Percentiles rank a stretch among this genome's conserved stretches.
These are phyloP conservation scores for Starmerella lactis-condensi DNA, from an alignment of 805 yeast genomes.

Conservation along the genomic window DNA sequence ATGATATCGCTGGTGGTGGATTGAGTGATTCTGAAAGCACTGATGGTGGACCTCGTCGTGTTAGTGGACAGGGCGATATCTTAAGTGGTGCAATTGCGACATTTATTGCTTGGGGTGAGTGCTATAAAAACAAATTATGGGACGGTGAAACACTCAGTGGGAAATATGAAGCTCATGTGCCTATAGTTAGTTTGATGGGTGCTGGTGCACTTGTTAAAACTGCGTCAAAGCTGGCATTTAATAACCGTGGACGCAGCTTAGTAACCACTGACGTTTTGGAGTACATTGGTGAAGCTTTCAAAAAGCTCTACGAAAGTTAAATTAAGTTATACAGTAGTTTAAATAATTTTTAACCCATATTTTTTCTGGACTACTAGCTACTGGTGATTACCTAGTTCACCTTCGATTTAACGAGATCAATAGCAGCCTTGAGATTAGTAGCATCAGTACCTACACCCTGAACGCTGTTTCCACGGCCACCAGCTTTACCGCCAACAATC, in stretches of 20 bases:
- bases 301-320: constrained; percentile 22
- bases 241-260: constrained; percentile 53
- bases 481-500: constrained; percentile 87
- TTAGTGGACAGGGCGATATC: constrained; percentile 96
- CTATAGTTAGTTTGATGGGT: constrained; percentile 44
- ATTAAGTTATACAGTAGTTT: background rate
- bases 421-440: constrained; percentile 50
- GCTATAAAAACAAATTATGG: constrained; percentile 46
- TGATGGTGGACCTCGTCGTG: constrained; percentile 58
- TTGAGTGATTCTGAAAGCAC: constrained; percentile 28
- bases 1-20: constrained; percentile 39
- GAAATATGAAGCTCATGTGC: constrained; percentile 16
- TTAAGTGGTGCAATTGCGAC: constrained; percentile 74
- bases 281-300: constrained; percentile 45
- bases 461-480: constrained; percentile 91
- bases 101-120: constrained; percentile 58
- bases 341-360: background rate
- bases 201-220: constrained; percentile 50
- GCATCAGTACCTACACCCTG: constrained; percentile 93
- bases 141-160: constrained; percentile 23
- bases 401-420: constrained; percentile 45
- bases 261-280: constrained; percentile 68
- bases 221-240: constrained; percentile 49
- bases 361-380: too few relatives aligned
- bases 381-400: too few relatives aligned